Conservation (phyloP, 768 basidiomycete genomes). For the Amanita polypyramis region DNA sequence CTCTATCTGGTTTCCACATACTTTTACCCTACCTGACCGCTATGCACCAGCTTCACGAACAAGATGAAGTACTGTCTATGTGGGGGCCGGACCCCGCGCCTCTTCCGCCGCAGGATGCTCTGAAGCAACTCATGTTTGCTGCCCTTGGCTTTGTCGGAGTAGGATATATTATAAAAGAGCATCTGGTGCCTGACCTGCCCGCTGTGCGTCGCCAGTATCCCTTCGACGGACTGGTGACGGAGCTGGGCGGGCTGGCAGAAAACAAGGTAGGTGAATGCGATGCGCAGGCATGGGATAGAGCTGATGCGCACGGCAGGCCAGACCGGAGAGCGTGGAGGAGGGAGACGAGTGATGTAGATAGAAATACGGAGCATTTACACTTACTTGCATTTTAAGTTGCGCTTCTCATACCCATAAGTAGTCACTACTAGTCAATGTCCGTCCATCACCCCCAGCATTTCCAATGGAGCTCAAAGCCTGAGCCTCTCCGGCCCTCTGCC, state of each 20-base stretch:
- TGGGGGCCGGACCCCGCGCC: conserved; percentile 77
- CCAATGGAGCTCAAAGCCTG: background rate
- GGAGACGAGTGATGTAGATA: conserved; percentile 7
- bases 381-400: background rate
- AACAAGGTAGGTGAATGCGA: conserved; percentile 48
- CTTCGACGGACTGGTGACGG: conserved; percentile 59
- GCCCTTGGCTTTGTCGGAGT: conserved; percentile 51
- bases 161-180: conserved; percentile 47
- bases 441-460: background rate
- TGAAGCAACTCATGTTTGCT: conserved; percentile 56
- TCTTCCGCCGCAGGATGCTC: conserved; percentile 46
- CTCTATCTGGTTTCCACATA: conserved; percentile 9
- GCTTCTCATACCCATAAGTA: background rate
- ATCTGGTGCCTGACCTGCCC: conserved; percentile 49
- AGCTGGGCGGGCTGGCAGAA: conserved; percentile 69
- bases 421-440: background rate
- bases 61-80: conserved; percentile 75
- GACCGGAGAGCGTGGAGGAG: conserved; percentile 15
- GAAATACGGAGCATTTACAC: background rate
- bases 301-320: conserved; percentile 14
- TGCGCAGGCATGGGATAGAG: background rate
- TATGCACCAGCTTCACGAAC: conserved; percentile 56
- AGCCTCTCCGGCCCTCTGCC: background rate
- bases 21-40: conserved; percentile 7
- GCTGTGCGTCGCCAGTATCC: conserved; percentile 69